Evolutionary conservation across 176 grass and related monocot species (phyloP).

Genomic region (Eleusine coracana): DNA sequence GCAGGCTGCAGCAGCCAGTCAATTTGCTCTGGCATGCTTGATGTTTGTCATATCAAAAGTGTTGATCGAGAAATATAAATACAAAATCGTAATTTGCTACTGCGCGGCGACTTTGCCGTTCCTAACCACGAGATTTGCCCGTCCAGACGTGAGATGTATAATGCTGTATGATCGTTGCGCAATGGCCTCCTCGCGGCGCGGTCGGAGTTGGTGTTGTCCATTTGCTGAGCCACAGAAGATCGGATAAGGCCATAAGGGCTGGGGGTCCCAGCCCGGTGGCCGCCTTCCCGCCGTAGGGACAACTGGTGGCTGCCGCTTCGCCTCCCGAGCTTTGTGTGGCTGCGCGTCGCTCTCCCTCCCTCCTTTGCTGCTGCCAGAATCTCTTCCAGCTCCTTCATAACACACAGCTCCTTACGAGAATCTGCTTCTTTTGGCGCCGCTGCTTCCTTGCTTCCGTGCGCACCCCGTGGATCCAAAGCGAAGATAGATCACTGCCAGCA

Average conservation of each 20-base stretch:
- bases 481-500: background rate
- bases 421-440: background rate
- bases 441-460: background rate
- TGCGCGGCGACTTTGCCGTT: no score
- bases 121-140: no score
- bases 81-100: background rate
- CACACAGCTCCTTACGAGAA: background rate
- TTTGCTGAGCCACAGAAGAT: background rate
- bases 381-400: constrained; percentile 22
- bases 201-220: background rate
- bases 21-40: background rate
- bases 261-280: background rate
- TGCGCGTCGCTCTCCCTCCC: background rate
- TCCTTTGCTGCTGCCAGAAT: constrained; percentile 1
- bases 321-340: constrained; percentile 5
- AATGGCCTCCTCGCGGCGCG: background rate
- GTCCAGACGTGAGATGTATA: no score
- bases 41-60: background rate
- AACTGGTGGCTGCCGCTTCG: constrained; percentile 34
- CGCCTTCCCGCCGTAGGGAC: constrained; percentile 2
- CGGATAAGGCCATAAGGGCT: background rate
- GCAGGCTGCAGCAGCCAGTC: background rate
- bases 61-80: background rate
- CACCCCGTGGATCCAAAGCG: background rate
- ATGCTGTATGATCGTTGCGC: background rate